phyloP scores from a whole-genome alignment of 805 yeast genomes.

The Suhomyces pyralidae region DNA sequence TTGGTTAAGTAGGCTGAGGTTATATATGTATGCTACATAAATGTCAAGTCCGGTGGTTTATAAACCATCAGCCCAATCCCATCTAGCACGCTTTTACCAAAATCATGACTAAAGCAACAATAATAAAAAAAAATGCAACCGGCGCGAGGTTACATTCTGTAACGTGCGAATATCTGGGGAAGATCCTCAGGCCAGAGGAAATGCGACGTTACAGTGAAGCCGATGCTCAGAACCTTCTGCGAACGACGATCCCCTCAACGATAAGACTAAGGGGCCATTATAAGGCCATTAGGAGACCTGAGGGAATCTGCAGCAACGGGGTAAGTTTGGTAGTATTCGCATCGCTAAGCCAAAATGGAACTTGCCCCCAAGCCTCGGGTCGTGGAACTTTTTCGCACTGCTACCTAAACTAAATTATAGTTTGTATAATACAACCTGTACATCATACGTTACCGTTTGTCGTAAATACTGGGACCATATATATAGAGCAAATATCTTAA shows the following conservation, averaged over 20 bases:
- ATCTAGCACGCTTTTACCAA: background rate
- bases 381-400: background rate
- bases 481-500: background rate
- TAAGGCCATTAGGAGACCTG: background rate
- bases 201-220: background rate
- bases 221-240: background rate
- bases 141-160: constrained; percentile 1
- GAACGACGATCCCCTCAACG: background rate
- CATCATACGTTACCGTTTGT: background rate
- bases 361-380: background rate
- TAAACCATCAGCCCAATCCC: background rate
- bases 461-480: background rate
- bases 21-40: background rate
- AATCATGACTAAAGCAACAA: background rate
- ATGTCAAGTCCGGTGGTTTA: background rate
- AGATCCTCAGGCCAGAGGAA: background rate
- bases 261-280: background rate
- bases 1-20: background rate
- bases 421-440: background rate
- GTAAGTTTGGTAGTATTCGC: background rate
- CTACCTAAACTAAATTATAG: background rate
- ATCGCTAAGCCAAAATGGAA: background rate
- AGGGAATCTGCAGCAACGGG: background rate
- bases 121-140: constrained; percentile 2
- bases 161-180: constrained; percentile 1